Conservation (phyloP, 73 alveolate species). For the Effrenium voratum region DNA sequence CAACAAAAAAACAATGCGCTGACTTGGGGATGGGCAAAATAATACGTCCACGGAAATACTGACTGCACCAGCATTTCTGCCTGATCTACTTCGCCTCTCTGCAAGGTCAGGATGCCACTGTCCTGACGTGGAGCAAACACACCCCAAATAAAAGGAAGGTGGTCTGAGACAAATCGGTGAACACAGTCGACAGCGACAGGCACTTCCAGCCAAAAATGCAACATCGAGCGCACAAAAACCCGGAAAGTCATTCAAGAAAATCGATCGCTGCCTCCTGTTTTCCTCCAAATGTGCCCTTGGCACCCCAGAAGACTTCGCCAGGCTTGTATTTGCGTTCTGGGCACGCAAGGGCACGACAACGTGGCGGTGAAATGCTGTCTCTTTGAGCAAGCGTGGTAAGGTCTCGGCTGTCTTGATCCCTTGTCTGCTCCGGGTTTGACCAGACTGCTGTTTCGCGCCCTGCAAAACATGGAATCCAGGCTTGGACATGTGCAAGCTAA, state of each 20-base stretch:
- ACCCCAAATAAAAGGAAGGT: neutral
- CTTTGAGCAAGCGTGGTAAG: neutral
- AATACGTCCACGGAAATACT: neutral
- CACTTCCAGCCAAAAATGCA: no score
- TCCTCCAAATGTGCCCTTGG: slow-evolving; percentile 83
- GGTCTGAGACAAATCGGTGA: neutral
- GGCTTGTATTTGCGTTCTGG: slow-evolving; percentile 82
- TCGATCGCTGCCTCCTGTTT: slow-evolving; percentile 39
- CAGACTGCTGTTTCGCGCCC: slow-evolving; percentile 62
- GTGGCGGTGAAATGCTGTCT: neutral
- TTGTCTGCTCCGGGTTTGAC: slow-evolving; percentile 72
- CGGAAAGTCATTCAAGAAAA: no score
- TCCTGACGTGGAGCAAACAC: neutral
- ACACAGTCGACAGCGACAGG: neutral
- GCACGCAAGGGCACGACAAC: neutral
- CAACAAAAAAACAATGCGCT: neutral
- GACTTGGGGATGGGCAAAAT: no score
- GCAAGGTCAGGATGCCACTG: slow-evolving; percentile 56
- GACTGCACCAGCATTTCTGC: neutral
- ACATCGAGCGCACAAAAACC: no score
- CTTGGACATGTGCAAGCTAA: neutral
- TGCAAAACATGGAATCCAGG: neutral
- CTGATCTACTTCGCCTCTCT: slow-evolving; percentile 74
- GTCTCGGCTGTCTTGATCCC: slow-evolving; percentile 49
- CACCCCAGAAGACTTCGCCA: slow-evolving; percentile 92